phyloP scores from a whole-genome alignment of 192 early-diverging fungal genomes.

The Backusella tuberculispora region DNA sequence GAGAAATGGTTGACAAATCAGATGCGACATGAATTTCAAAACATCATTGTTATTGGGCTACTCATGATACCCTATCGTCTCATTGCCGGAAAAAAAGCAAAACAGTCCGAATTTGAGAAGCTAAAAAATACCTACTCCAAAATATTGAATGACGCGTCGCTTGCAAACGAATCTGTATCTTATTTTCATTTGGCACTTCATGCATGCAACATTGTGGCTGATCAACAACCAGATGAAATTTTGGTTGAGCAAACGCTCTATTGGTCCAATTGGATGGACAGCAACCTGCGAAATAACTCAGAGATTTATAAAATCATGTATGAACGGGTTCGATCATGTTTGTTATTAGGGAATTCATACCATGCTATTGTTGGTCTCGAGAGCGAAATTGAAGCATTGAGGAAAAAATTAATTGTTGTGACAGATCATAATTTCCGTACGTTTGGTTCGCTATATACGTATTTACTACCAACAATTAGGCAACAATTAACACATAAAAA shows the following conservation, averaged over 20 bases:
- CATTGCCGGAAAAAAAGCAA: slow-evolving; percentile 44
- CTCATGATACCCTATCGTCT: slow-evolving; percentile 46
- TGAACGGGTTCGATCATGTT: background rate
- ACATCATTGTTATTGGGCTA: slow-evolving; percentile 43
- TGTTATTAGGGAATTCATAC: background rate
- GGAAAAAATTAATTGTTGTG: slow-evolving; percentile 20
- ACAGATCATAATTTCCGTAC: slow-evolving; percentile 25
- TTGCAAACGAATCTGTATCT: slow-evolving; percentile 15
- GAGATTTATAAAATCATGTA: slow-evolving; percentile 25
- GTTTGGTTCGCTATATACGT: slow-evolving; percentile 26
- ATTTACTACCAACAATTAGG: slow-evolving; percentile 1
- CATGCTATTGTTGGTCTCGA: slow-evolving; percentile 22
- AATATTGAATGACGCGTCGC: slow-evolving; percentile 40
- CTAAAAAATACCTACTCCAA: slow-evolving; percentile 46
- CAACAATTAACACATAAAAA: background rate
- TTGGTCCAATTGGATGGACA: slow-evolving; percentile 28
- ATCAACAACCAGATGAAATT: background rate
- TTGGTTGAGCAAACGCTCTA: background rate
- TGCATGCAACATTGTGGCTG: slow-evolving; percentile 13
- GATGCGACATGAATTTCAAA: slow-evolving; percentile 50
- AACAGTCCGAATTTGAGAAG: slow-evolving; percentile 42
- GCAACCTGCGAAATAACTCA: slow-evolving; percentile 25
- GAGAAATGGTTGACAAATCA: slow-evolving; percentile 42
- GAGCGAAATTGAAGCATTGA: slow-evolving; percentile 17
- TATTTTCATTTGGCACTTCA: slow-evolving; percentile 25